Base-by-base conservation (phyloP, 805 yeast genomes). In the Lipomyces yamadae region DNA sequence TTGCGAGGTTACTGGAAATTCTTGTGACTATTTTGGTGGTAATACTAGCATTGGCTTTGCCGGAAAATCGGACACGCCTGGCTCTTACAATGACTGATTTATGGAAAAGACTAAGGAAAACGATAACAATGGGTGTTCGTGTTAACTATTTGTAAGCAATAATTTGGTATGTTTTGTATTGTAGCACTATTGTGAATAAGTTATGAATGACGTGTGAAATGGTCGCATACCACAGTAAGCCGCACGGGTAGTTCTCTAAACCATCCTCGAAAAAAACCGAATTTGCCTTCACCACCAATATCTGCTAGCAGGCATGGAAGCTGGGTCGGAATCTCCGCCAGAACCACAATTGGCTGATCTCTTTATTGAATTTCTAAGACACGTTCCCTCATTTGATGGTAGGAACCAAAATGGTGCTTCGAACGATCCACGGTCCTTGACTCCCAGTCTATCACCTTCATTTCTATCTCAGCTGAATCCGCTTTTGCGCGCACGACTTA, bases 401-500 rank as follows among this genome's bases (percentile, higher is more conserved):
- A 13, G n/a, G n/a, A 32, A 8, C 56, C 24, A 42, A 18, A 5
- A 42, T 3, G 18, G 7, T 15, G 8, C 48, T 15, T 5, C 24
- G 15, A 24, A n/a, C 5, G n/a, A 4, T 42, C 48, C 24, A 42
- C 24, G 13, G 6, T 3, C 56, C 7, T 15, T 58, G 29, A 45
- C 61, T 18, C 60, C 68, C 13, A 24, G n/a, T 3, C 56, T 65
- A 4, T 29, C 39, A 7, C 42, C 65, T 1, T 11, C 60, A n/a
- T 65, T 67, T 32, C 56, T 67, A 15, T 29, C 58, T 2, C 62
- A 50, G 11, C 42, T 67, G 55, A 54, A 60, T 18, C 70, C 70
- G 11, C 62, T 67, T 30, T 50, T 67, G 24, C 66, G 70, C 1
- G 68, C 69, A 11, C 56, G 70, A 6, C n/a, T 61, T 4, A n/a